These are phyloP conservation scores for Solanum hybrid DNA, from an alignment of 305 asterid genomes.

Conservation along the genomic window DNA sequence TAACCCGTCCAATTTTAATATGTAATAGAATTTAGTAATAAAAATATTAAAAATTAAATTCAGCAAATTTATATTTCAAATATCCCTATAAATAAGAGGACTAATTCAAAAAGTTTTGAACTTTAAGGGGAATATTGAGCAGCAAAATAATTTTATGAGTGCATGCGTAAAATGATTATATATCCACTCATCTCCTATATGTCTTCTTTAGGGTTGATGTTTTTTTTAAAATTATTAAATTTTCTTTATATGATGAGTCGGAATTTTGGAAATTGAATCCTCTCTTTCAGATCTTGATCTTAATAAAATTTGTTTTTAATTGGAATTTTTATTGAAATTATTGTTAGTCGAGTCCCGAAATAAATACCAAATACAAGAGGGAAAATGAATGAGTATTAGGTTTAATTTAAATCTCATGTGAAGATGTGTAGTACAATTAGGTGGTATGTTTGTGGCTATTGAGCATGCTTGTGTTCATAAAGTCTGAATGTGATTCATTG, in stretches of 20 bases:
- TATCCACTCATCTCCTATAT: background rate
- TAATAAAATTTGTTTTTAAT: too few species aligned
- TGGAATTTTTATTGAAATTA: background rate
- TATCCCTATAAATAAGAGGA: background rate
- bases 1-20: background rate
- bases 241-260: background rate
- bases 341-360: background rate
- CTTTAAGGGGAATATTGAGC: background rate
- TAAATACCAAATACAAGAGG: background rate
- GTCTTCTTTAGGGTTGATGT: background rate
- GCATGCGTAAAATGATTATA: slow-evolving; percentile 1
- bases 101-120: background rate
- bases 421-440: background rate
- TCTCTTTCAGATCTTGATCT: background rate
- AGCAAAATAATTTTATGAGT: background rate
- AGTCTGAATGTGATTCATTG: background rate
- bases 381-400: background rate
- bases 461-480: background rate
- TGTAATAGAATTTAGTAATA: background rate
- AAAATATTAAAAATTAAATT: background rate
- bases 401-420: background rate
- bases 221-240: background rate
- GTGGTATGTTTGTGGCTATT: background rate
- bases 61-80: background rate
- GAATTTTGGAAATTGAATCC: background rate